phyloP scores from a whole-genome alignment of 768 basidiomycete species.

The Lactarius indigo region DNA sequence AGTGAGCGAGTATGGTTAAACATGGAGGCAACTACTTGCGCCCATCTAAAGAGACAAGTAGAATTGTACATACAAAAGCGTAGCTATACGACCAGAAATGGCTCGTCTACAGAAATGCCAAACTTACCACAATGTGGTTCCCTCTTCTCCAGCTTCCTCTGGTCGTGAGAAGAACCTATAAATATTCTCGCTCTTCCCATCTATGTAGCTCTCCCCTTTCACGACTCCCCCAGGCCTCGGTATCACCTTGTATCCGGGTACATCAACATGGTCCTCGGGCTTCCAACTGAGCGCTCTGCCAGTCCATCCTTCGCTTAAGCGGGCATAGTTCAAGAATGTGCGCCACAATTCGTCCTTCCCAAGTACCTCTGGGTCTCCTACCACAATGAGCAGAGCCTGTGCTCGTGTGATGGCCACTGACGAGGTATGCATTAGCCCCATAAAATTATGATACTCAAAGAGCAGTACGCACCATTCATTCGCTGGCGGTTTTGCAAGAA shows the following conservation, averaged over 20 bases:
- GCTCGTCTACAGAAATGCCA: too few species aligned
- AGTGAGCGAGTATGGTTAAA: too few species aligned
- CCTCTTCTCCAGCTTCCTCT: background rate
- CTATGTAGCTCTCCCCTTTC: slow-evolving; percentile 7
- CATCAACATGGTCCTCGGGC: slow-evolving; percentile 21
- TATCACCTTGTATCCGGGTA: background rate
- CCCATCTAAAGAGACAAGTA: background rate
- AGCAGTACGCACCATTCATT: slow-evolving; percentile 36
- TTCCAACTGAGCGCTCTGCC: slow-evolving; percentile 42
- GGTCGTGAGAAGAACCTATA: too few species aligned
- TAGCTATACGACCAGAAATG: too few species aligned
- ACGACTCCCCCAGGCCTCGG: background rate
- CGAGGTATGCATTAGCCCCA: background rate
- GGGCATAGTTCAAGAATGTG: slow-evolving; percentile 54
- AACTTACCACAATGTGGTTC: too few species aligned
- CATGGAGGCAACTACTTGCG: background rate
- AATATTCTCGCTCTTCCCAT: background rate
- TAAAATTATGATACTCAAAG: background rate
- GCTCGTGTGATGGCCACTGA: slow-evolving; percentile 66
- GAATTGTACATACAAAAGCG: background rate
- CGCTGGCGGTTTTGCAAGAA: slow-evolving; percentile 37
- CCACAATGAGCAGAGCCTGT: slow-evolving; percentile 56
- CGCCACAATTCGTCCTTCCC: slow-evolving; percentile 60
- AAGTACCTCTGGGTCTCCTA: slow-evolving; percentile 58
- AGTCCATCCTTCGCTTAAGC: slow-evolving; percentile 48